These are phyloP conservation scores for Isabelozyma rhagii DNA, from an alignment of 805 yeast genomes.

Conservation along the genomic window DNA sequence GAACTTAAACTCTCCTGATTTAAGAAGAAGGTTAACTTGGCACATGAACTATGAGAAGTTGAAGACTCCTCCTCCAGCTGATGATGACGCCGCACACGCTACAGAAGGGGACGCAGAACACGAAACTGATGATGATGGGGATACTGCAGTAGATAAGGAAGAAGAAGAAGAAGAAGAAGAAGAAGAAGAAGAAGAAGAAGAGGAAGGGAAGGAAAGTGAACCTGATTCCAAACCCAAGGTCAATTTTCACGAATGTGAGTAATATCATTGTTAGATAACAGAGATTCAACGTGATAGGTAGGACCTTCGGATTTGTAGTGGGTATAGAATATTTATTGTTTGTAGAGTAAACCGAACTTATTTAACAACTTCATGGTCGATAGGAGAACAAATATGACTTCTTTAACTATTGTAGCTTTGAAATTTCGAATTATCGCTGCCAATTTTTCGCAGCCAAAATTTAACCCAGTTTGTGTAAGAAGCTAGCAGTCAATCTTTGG, in stretches of 20 bases:
- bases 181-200: conserved; percentile 3
- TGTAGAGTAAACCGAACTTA: too few relatives aligned
- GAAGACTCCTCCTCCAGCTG: neutral
- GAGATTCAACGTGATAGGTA: too few relatives aligned
- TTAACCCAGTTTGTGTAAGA: too few relatives aligned
- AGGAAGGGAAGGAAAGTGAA: conserved; percentile 1
- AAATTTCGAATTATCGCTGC: too few relatives aligned
- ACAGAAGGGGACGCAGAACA: conserved; percentile 1
- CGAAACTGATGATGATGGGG: conserved; percentile 3
- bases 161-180: neutral
- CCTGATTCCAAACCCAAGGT: neutral
- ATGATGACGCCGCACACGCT: conserved; percentile 4
- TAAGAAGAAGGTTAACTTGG: conserved; percentile 12
- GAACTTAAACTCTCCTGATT: conserved; percentile 21
- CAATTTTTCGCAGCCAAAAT: too few relatives aligned
- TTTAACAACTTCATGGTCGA: too few relatives aligned
- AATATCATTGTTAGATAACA: too few relatives aligned
- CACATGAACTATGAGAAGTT: neutral
- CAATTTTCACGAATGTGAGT: conserved; percentile 6
- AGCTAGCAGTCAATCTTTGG: too few relatives aligned
- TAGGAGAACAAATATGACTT: too few relatives aligned
- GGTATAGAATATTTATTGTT: neutral
- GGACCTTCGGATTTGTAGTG: neutral
- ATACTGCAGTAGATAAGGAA: conserved; percentile 1
- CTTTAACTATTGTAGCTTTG: too few relatives aligned